Evolutionary conservation across 768 basidiomycete genomes (phyloP), one percentile per base, ranked within the genome.

Genomic region (Russula ochroleuca): DNA sequence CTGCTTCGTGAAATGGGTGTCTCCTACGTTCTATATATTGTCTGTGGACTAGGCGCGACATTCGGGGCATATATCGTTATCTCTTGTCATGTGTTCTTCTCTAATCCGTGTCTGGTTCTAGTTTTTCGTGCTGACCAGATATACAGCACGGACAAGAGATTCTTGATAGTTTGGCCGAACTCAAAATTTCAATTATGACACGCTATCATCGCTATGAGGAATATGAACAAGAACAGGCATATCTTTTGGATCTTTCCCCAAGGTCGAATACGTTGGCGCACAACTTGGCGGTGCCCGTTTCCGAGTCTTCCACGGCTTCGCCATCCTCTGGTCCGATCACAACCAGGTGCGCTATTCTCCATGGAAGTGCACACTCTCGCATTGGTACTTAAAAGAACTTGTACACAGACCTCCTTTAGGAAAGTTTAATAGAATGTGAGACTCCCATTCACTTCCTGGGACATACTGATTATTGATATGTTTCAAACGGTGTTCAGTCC

Each of bases 61-160:
- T 28, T 28, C 28, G 28, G 28, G 28, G 28, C n/a, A 28, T 28
- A 2, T 28, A 28, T 28, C 5, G 28, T 28, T 28, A 28, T 28
- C 28, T 28, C 28, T 5, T 28, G 28, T 28, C 19, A 14, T 62
- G 17, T 55, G 43, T 33, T 28, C 28, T 28, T 10, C 31, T 41
- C 14, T 59, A 35, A 35, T 65, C 41, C 59, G 15, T 33, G 37
- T 50, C 19, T 57, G 28, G 17, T 63, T 28, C 19, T 40, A 21
- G 31, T 66, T 54, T 47, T 57, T 57, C 35, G 62, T 59, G 35
- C 43, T 56, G 63, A 66, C 61, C 63, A 67, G 40, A 61, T 61
- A 69, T 62, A 67, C 72, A 90, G 87, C 87, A 90, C 61, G 88
- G 89, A 19, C 84, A 89, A 70, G 82, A 88, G 59, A 87, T 92